phyloP scores from a whole-genome alignment of 352 stramenopile genomes.

The Phytophthora nicotianae region DNA sequence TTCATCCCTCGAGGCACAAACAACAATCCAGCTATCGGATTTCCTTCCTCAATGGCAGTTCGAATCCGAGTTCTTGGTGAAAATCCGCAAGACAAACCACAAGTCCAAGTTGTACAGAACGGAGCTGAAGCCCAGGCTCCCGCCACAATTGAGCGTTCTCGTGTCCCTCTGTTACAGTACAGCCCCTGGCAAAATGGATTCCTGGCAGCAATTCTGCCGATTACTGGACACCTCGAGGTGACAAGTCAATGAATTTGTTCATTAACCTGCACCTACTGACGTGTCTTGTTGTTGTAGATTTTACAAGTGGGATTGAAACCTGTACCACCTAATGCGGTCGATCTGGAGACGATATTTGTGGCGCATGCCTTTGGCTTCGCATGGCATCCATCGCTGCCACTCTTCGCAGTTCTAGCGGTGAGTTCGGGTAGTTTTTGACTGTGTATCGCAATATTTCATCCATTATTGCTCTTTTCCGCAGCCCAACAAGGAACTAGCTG shows the following conservation, averaged over 20 bases:
- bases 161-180: conserved; percentile 44
- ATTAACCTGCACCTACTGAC: neutral
- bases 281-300: conserved; percentile 40
- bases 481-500: conserved; percentile 54
- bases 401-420: conserved; percentile 65
- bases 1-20: conserved; percentile 46
- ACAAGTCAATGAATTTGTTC: neutral
- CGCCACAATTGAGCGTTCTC: conserved; percentile 41
- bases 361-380: conserved; percentile 64
- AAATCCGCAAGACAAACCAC: conserved; percentile 54
- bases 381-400: conserved; percentile 57
- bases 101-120: conserved; percentile 62
- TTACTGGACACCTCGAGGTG: conserved; percentile 65
- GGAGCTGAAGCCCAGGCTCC: conserved; percentile 37
- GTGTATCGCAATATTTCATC: neutral
- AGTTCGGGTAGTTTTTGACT: conserved; percentile 5
- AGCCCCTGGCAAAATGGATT: conserved; percentile 36
- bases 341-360: conserved; percentile 60
- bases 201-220: conserved; percentile 52
- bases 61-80: conserved; percentile 56
- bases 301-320: conserved; percentile 74
- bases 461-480: conserved; percentile 18
- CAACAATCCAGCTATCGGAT: conserved; percentile 54
- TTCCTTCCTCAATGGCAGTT: conserved; percentile 50
- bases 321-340: conserved; percentile 66